phyloP scores from a whole-genome alignment of 163 green algal genomes.

The Coccomyxa subellipsoidea region DNA sequence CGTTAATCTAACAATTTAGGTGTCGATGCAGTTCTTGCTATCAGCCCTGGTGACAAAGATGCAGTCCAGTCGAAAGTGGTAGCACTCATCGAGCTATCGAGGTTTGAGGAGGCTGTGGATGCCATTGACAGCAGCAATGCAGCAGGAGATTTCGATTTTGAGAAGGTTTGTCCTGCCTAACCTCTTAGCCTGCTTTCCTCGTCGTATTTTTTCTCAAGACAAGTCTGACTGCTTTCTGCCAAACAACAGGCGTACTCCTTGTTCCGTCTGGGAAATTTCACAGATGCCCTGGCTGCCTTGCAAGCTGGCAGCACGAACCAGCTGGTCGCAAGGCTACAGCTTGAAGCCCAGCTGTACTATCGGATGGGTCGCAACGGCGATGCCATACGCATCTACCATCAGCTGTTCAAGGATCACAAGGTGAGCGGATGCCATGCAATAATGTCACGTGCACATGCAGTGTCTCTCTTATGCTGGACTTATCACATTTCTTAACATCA shows the following conservation, averaged over 20 bases:
- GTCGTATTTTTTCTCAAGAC: too few relatives aligned
- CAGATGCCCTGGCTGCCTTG: conserved; percentile 37
- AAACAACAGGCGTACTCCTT: conserved; percentile 83
- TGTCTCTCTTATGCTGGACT: too few relatives aligned
- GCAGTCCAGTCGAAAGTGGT: conserved; percentile 64
- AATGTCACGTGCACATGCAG: too few relatives aligned
- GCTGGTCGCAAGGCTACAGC: conserved; percentile 51
- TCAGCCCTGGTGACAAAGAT: conserved; percentile 63
- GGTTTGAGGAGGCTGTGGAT: conserved; percentile 59
- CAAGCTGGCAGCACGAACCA: conserved; percentile 9
- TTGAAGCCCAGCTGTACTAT: conserved; percentile 83
- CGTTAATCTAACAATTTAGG: neutral
- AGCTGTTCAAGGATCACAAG: conserved; percentile 58
- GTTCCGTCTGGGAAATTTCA: conserved; percentile 65
- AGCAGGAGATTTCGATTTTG: conserved; percentile 50
- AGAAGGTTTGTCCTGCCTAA: conserved; percentile 61
- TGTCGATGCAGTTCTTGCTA: conserved; percentile 59
- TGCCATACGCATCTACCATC: conserved; percentile 60
- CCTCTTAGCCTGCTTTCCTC: too few relatives aligned
- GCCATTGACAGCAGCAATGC: conserved; percentile 33
- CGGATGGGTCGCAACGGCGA: conserved; percentile 52
- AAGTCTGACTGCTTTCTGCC: too few relatives aligned
- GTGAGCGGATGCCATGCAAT: neutral
- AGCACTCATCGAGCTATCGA: conserved; percentile 55
- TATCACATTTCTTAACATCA: too few relatives aligned